These are phyloP conservation scores for Metschnikowia similis DNA, from an alignment of 805 yeast species.

Conservation along the genomic window DNA sequence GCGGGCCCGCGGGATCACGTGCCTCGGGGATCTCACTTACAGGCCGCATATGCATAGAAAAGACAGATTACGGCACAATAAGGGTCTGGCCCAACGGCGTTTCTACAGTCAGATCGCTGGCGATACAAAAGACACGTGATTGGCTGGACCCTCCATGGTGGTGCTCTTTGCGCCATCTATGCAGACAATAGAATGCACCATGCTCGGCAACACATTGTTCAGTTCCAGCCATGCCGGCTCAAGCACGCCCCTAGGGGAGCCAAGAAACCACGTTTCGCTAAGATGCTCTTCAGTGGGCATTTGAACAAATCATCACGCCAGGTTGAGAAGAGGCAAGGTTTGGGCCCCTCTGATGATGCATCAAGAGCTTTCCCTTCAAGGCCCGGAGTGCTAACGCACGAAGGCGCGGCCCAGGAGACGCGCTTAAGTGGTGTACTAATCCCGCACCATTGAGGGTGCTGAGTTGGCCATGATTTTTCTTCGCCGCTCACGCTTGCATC, in stretches of 20 bases:
- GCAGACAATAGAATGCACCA: not conserved
- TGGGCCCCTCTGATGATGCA: not conserved
- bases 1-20: not conserved
- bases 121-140: not conserved
- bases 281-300: not conserved
- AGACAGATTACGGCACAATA: not conserved
- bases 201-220: not conserved
- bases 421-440: not conserved
- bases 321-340: not conserved
- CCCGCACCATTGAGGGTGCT: not conserved
- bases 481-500: not conserved
- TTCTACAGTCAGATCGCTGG: not conserved
- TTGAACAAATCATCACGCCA: not conserved
- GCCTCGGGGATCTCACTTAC: not conserved
- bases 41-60: not conserved
- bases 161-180: not conserved
- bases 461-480: not conserved
- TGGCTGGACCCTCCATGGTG: not conserved
- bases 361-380: not conserved
- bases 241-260: not conserved
- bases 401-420: too few relatives aligned
- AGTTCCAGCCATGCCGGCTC: not conserved
- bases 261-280: not conserved
- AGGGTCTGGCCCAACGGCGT: not conserved
- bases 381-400: not conserved